Base-by-base conservation (phyloP, 2,329 filamentous ascomycete species). In the Fusarium redolens region DNA sequence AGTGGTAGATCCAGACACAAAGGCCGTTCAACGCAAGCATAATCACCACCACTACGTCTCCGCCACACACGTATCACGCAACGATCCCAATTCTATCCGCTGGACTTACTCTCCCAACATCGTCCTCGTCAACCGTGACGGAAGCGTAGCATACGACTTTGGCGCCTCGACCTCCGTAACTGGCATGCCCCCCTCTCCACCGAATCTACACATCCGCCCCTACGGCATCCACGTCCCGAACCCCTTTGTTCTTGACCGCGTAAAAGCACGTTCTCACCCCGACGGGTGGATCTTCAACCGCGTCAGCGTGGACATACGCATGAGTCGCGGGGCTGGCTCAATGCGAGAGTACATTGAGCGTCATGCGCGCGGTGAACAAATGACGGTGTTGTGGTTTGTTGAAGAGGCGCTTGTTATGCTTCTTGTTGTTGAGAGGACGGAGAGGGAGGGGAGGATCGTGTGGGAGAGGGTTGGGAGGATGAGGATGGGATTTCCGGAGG, bases 391-490 rank as follows among this genome's bases (percentile, higher is more conserved):
- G 33, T 82, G 80, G 80, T 82, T 81, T 51, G 75, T 81, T 22
- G 80, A 82, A 37, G 80, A 82, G 48, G 76, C 78, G 8, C 65
- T 76, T 15, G 76, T 82, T 22, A 77, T 82, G 79, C 68, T 82
- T 8, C 69, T 82, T 33, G 80, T 82, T 4, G 71, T 82, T 11
- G 78, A 81, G 68, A 72, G 76, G 48, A 75, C 75, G 1, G 61
- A 72, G 4, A 65, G 73, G 1, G 72, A 75, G 3, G 64, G 71
- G 0, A 52, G 75, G 3, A 64, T 75, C 0, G 67, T 73, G 7
- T 82, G 80, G 80, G 79, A 82, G 61, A 77, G 80, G 4, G 78
- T 81, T 6, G 80, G 80, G 15, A 72, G 80, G n/a, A 79, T 81
- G 69, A 72, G 80, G 28, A 82, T 82, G 80, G 78, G 77, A 11